These are phyloP conservation scores for Fonsecaea pedrosoi DNA, from an alignment of 2,329 filamentous ascomycete species.

Conservation along the genomic window DNA sequence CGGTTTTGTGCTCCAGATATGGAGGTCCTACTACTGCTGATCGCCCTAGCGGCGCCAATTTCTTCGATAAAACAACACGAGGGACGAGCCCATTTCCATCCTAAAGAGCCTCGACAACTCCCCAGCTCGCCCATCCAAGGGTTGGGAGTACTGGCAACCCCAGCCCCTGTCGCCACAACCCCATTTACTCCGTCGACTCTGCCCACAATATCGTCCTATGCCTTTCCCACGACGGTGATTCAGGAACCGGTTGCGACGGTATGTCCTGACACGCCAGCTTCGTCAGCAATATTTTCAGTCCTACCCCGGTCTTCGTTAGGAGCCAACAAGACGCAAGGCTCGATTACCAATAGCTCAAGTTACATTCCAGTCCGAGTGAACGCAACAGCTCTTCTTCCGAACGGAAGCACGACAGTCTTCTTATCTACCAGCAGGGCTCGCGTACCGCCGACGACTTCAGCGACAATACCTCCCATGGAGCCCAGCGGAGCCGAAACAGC, in stretches of 20 bases:
- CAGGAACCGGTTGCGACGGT: constrained; percentile 36
- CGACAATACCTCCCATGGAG: not conserved
- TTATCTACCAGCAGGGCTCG: constrained; percentile 20
- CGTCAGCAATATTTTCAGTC: constrained; percentile 20
- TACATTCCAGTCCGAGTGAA: constrained; percentile 24
- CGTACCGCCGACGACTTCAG: not conserved
- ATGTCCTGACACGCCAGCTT: constrained; percentile 29
- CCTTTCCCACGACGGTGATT: constrained; percentile 32
- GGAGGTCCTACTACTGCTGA: constrained; percentile 15
- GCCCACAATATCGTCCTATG: constrained; percentile 21
- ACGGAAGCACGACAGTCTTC: constrained; percentile 34
- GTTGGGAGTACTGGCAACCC: constrained; percentile 12
- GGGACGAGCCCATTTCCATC: constrained; percentile 28
- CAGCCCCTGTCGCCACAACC: not conserved
- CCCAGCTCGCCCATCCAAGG: constrained; percentile 9
- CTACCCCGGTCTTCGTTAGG: constrained; percentile 19
- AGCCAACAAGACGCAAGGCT: not conserved
- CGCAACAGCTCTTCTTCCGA: constrained; percentile 36
- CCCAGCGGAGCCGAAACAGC: constrained; percentile 13
- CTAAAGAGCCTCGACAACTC: constrained; percentile 18
- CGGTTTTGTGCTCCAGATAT: constrained; percentile 7
- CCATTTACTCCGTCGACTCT: constrained; percentile 4
- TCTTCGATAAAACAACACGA: constrained; percentile 17
- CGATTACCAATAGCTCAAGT: not conserved
- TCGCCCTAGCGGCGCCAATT: constrained; percentile 20